These are phyloP conservation scores for Epithele typhae DNA, from an alignment of 768 basidiomycete genomes.

Conservation along the genomic window DNA sequence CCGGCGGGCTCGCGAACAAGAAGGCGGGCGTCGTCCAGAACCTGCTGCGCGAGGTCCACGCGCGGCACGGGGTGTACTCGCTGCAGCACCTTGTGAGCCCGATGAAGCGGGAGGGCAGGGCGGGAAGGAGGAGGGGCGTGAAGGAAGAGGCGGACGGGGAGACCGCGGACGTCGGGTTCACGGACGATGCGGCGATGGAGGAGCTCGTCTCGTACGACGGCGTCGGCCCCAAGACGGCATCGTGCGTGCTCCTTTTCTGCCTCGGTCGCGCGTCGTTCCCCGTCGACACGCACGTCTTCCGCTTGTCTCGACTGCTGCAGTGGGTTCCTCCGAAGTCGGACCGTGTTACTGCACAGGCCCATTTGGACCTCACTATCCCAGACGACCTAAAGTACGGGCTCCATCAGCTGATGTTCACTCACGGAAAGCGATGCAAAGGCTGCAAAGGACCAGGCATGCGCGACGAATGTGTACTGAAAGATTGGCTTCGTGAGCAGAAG, in stretches of 20 bases:
- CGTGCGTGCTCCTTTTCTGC: conserved; percentile 59
- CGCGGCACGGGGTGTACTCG: conserved; percentile 48
- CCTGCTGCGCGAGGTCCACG: conserved; percentile 38
- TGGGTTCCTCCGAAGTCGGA: conserved; percentile 47
- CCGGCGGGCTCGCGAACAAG: conserved; percentile 56
- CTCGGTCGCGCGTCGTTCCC: conserved; percentile 58
- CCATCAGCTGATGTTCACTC: conserved; percentile 56
- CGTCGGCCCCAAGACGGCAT: conserved; percentile 61
- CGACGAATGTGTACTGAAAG: conserved; percentile 33
- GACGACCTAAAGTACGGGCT: conserved; percentile 50
- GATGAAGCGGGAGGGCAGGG: too few relatives aligned
- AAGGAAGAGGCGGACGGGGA: neutral
- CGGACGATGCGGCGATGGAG: conserved; percentile 50
- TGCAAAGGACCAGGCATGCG: conserved; percentile 35
- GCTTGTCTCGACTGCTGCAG: conserved; percentile 45
- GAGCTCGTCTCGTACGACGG: conserved; percentile 53
- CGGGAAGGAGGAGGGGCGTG: too few relatives aligned
- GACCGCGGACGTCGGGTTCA: conserved; percentile 20
- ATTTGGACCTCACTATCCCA: conserved; percentile 49
- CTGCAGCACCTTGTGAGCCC: conserved; percentile 49
- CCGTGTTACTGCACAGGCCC: conserved; percentile 50
- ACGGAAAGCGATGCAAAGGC: conserved; percentile 50
- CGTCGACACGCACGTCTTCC: conserved; percentile 61
- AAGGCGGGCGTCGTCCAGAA: conserved; percentile 54
- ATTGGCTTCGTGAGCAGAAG: conserved; percentile 28